Percentiles rank a stretch among this genome's conserved stretches.
Evolutionary conservation across 306 rosid species (phyloP).

Genomic region (Cyamopsis tetragonoloba): DNA sequence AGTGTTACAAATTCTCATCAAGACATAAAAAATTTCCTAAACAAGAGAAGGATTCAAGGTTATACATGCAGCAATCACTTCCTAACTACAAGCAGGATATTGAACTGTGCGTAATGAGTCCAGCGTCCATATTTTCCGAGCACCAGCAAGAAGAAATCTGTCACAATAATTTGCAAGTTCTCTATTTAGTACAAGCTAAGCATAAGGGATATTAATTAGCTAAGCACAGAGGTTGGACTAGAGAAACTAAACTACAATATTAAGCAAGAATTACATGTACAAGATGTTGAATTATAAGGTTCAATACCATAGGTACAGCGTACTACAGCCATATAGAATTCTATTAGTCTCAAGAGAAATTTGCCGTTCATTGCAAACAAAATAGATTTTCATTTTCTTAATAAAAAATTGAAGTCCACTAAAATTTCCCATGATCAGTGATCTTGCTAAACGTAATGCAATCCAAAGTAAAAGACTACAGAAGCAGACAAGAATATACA

Average conservation of each 20-base stretch:
- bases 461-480: neutral
- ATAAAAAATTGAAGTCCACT: neutral
- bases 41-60: slow-evolving; percentile 25
- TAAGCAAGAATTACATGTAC: neutral
- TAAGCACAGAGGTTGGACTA: neutral
- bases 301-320: neutral
- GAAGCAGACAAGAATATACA: neutral
- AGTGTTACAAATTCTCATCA: slow-evolving; percentile 26
- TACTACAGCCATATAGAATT: neutral
- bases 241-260: neutral
- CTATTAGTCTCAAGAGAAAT: neutral
- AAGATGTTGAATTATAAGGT: neutral
- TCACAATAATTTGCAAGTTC: neutral
- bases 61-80: slow-evolving; percentile 30
- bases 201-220: neutral
- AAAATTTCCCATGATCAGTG: neutral
- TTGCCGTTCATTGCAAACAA: neutral
- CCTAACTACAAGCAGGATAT: slow-evolving; percentile 13
- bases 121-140: slow-evolving; percentile 25
- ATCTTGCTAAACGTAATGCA: neutral
- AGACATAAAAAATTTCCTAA: slow-evolving; percentile 20
- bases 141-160: slow-evolving; percentile 28
- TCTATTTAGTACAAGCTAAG: neutral
- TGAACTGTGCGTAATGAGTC: neutral
- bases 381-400: neutral